A percentile compares a stretch with the other conserved stretches of the same genome.
Conservation (phyloP, 345 rosid species). For the Anacardium occidentale region DNA sequence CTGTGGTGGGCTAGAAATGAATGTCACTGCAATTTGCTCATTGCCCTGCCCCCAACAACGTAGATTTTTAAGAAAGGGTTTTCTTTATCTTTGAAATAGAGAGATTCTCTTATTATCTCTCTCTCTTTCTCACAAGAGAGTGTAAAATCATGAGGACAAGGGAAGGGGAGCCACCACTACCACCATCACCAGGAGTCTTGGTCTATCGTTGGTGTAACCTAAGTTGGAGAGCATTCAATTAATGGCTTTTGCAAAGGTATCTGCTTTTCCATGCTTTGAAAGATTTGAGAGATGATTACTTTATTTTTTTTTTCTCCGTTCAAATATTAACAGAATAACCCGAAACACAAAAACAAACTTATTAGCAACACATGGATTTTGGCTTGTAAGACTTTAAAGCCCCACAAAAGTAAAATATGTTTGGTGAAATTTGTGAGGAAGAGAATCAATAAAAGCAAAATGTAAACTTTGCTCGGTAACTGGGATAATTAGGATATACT, state of each 20-base stretch:
- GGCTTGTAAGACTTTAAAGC: too few species aligned
- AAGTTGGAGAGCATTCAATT: slow-evolving; percentile 48
- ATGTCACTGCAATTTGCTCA: slow-evolving; percentile 19
- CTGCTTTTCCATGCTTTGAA: slow-evolving; percentile 33
- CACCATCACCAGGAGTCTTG: slow-evolving; percentile 35
- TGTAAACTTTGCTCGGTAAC: slow-evolving; percentile 9
- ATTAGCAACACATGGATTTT: neutral
- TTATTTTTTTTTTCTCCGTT: slow-evolving; percentile 19
- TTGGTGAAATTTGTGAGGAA: too few species aligned
- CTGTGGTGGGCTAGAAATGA: slow-evolving; percentile 3
- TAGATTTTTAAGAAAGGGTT: too few species aligned
- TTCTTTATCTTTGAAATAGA: too few species aligned
- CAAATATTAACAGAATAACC: neutral
- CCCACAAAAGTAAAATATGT: slow-evolving; percentile 32
- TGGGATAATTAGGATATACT: slow-evolving; percentile 26
- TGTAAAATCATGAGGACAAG: slow-evolving; percentile 27
- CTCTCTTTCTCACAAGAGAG: slow-evolving; percentile 15
- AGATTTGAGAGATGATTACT: slow-evolving; percentile 20
- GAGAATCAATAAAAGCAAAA: slow-evolving; percentile 37
- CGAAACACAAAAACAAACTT: too few species aligned
- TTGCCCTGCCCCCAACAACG: too few species aligned
- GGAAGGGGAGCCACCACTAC: slow-evolving; percentile 41
- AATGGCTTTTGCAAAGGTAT: slow-evolving; percentile 47
- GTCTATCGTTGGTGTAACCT: slow-evolving; percentile 26
- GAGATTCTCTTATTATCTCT: slow-evolving; percentile 14